A percentile compares a stretch with the other conserved stretches of the same genome.
Conservation (phyloP, 371 early-diverging fungal genomes). For the Apophysomyces sp. region DNA sequence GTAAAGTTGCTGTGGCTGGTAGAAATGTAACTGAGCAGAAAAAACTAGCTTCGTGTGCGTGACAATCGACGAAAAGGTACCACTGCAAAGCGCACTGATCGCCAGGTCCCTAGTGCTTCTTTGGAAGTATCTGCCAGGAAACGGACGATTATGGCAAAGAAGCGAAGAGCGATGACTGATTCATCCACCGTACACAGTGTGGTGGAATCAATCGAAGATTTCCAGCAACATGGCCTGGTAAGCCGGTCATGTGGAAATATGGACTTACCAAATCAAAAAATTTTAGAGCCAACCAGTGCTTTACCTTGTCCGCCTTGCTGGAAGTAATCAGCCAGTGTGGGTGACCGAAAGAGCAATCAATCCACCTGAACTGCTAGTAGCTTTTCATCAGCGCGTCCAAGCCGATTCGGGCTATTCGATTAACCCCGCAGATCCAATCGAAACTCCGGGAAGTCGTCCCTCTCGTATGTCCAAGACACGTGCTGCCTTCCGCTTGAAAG, state of each 20-base stretch:
- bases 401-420: slow-evolving; percentile 18
- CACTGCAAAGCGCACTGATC: neutral
- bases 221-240: neutral
- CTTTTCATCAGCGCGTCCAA: slow-evolving; percentile 15
- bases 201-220: neutral
- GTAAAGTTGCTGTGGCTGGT: neutral
- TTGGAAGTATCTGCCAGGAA: neutral
- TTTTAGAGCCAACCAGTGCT: neutral
- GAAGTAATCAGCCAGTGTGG: neutral
- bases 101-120: neutral
- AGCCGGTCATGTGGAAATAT: neutral
- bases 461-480: slow-evolving; percentile 30
- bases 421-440: neutral
- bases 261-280: neutral
- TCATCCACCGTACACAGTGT: neutral
- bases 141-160: neutral
- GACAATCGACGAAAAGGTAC: neutral
- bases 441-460: slow-evolving; percentile 1
- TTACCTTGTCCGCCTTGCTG: neutral
- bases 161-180: neutral
- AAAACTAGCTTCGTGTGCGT: neutral
- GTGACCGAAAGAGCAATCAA: slow-evolving; percentile 6
- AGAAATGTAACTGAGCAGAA: neutral
- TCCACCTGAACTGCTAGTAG: slow-evolving; percentile 4
- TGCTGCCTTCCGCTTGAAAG: slow-evolving; percentile 27